phyloP scores from a whole-genome alignment of 208 protist genomes.

The Wallacemonas sp. region DNA sequence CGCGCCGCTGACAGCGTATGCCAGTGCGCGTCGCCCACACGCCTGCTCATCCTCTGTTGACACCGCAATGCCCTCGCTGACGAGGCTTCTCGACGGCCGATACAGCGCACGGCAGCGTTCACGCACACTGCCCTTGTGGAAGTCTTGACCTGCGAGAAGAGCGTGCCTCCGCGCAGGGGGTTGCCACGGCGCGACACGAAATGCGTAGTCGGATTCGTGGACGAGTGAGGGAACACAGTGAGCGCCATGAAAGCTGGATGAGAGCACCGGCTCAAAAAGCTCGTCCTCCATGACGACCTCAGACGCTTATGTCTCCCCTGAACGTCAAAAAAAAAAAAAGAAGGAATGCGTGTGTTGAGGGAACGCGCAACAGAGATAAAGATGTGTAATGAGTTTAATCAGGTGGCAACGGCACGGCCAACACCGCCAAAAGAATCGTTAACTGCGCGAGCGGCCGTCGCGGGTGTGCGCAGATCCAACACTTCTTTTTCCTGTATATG shows the following conservation, averaged over 20 bases:
- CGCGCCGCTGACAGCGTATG: no score
- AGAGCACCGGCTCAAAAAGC: constrained; percentile 4
- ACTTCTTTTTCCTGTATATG: neutral
- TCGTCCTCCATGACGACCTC: neutral
- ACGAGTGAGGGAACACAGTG: constrained; percentile 10
- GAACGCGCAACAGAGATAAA: constrained; percentile 8
- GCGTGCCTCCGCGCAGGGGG: neutral
- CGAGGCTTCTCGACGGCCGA: neutral
- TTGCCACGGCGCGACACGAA: constrained; percentile 19
- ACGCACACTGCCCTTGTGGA: neutral
- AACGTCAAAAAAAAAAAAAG: neutral
- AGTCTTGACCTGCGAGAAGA: neutral
- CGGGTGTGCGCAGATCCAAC: no score
- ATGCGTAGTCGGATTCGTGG: constrained; percentile 22
- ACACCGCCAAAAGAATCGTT: no score
- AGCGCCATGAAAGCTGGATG: constrained; percentile 1
- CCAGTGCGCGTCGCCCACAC: no score
- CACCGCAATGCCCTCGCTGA: no score
- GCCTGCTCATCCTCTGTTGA: no score
- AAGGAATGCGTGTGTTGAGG: constrained; percentile 6
- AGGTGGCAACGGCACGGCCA: no score
- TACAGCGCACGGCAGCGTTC: constrained; percentile 5
- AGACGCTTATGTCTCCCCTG: no score
- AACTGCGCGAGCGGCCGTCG: no score
- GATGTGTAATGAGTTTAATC: no score